phyloP scores from a whole-genome alignment of 1,139 yeast species.

The Williopsis jadinii region DNA sequence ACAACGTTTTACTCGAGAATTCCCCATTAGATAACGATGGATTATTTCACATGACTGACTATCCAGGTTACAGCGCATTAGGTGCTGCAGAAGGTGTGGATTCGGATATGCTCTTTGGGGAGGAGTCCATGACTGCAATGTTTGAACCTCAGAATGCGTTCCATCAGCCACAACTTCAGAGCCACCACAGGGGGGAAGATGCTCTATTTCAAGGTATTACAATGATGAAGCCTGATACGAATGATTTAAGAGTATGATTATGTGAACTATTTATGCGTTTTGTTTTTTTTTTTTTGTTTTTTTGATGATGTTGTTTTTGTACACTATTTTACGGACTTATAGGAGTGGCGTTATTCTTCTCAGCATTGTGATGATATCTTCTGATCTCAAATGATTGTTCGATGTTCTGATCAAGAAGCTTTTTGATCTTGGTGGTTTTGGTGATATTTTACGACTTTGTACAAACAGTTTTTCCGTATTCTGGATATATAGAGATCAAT shows the following conservation, averaged over 20 bases:
- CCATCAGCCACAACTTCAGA: background rate
- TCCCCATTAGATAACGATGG: conserved; percentile 15
- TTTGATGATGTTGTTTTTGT: no score
- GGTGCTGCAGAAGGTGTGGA: background rate
- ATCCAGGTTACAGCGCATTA: conserved; percentile 1
- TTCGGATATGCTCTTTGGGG: conserved; percentile 1
- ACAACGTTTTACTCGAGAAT: conserved; percentile 8
- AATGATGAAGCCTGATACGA: conserved; percentile 1
- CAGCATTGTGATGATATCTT: no score
- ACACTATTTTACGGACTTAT: no score
- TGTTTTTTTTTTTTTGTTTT: no score
- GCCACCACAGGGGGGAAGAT: background rate
- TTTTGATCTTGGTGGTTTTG: no score
- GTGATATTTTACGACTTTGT: no score
- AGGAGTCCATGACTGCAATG: background rate
- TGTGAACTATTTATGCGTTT: background rate
- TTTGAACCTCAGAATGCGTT: background rate
- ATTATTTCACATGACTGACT: conserved; percentile 2
- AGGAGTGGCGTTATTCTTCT: no score
- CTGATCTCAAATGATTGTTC: background rate
- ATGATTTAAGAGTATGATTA: background rate
- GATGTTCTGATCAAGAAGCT: background rate
- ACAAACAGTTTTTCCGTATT: no score
- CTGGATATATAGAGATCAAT: no score
- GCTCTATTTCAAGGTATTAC: conserved; percentile 3